phyloP scores from a whole-genome alignment of 1,284 basidiomycete genomes.

The Psilocybe mexicana region DNA sequence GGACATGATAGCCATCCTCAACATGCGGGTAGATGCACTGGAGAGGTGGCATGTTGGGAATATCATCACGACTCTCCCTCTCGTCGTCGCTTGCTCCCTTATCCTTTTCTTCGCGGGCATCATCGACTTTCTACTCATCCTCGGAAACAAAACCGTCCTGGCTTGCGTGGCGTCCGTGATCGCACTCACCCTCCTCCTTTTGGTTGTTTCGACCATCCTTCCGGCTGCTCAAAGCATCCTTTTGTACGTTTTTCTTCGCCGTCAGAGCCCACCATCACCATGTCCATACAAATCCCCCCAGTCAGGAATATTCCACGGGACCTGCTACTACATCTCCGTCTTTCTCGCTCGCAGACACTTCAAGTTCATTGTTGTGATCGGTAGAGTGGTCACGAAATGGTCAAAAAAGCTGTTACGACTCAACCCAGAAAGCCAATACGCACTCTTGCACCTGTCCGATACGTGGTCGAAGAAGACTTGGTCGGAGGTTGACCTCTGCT shows the following conservation, averaged over 20 bases:
- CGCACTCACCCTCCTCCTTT: background rate
- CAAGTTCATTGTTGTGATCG: background rate
- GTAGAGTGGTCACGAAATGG: background rate
- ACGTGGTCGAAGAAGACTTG: background rate
- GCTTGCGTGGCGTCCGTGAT: background rate
- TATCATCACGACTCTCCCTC: background rate
- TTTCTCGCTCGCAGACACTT: background rate
- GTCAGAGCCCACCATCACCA: background rate
- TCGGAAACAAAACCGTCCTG: background rate
- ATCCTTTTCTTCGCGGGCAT: slow-evolving; percentile 1
- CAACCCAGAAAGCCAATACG: background rate
- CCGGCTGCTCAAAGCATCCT: background rate
- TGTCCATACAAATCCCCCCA: slow-evolving; percentile 7
- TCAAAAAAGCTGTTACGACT: background rate
- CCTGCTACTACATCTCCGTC: background rate
- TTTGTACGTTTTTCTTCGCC: background rate
- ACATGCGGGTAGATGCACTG: slow-evolving; percentile 1
- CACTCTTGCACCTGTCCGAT: background rate
- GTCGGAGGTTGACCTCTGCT: slow-evolving; percentile 1
- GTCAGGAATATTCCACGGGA: background rate
- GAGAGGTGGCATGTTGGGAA: slow-evolving; percentile 1
- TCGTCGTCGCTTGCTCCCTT: background rate
- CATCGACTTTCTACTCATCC: background rate
- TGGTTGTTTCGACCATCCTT: background rate
- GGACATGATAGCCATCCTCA: background rate